Evolutionary conservation across 2,329 filamentous ascomycete genomes (phyloP), one percentile per base, ranked within the genome.

Genomic region (Mycosphaerella sp.): DNA sequence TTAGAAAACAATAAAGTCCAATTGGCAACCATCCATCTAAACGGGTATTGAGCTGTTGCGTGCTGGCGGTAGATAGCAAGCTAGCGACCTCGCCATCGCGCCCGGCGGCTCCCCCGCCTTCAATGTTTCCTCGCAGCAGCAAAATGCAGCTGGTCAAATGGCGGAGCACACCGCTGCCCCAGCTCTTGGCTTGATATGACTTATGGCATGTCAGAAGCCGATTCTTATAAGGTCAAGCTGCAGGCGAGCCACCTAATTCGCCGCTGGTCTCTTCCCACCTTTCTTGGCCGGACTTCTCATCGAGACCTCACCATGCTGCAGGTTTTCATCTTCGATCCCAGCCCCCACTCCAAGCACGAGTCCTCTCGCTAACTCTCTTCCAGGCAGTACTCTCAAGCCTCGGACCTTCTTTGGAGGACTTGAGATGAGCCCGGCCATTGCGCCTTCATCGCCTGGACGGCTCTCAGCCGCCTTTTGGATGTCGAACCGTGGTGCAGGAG

Each of bases 381-480:
- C 52, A 42, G 25, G 50, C 68, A 69, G 54, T 39, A 50, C 60
- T 62, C 50, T 49, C 6, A 48, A 10, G 30, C 30, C 7, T 25
- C 21, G 67, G 68, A 51, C 50, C 50, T 65, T 66, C 54, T 66
- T 73, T 6, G 66, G 60, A 34, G 64, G 60, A 54, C 60, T 63
- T 30, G 48, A 47, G 2, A 61, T 43, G 8, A 62, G 57, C 18
- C 52, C 50, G 13, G 50, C 34, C 27, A 21, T 32, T n/a, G 47
- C 44, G 2, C 47, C 50, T 8, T 53, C 52, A 3, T 49, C 44
- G 16, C 46, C 50, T 13, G 35, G 36, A 45, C 42, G 41, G 40
- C 50, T 43, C 43, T 45, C 43, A 34, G 52, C 44, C 21, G 41
- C 40, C 37, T 41, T 52, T 17, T 42, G 49, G 25, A 64, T 56